A percentile compares a stretch with the other conserved stretches of the same genome.
These are phyloP conservation scores for Chlorella sp. DNA, from an alignment of 139 green algal genomes.

Conservation along the genomic window DNA sequence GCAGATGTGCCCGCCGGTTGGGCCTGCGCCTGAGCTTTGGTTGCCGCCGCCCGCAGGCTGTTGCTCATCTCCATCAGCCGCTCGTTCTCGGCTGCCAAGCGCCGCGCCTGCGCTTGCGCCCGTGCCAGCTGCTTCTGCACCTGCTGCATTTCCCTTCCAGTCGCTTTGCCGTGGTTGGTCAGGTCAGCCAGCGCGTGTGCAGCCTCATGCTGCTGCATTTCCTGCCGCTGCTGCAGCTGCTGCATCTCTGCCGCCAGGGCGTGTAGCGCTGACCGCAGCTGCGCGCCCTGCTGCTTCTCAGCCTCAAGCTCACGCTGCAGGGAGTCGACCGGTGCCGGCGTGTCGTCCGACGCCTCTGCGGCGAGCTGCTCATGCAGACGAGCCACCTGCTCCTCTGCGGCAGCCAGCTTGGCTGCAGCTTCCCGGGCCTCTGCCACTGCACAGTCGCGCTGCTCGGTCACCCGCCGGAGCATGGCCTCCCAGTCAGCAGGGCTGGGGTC, in stretches of 20 bases:
- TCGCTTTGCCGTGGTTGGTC: neutral
- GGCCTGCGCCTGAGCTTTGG: constrained; percentile 45
- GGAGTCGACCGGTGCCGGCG: neutral
- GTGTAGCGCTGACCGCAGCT: constrained; percentile 4
- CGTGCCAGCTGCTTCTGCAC: constrained; percentile 17
- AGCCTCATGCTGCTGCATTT: constrained; percentile 19
- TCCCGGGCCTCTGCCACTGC: constrained; percentile 6
- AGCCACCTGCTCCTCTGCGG: constrained; percentile 59
- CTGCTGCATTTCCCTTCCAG: constrained; percentile 4
- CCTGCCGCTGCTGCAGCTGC: constrained; percentile 26
- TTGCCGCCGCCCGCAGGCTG: constrained; percentile 52
- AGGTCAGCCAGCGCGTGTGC: constrained; percentile 8
- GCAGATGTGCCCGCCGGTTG: neutral
- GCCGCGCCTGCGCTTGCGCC: constrained; percentile 14
- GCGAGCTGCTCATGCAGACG: constrained; percentile 31
- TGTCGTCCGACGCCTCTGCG: neutral
- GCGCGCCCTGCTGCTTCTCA: constrained; percentile 13
- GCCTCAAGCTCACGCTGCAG: constrained; percentile 5
- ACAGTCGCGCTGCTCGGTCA: constrained; percentile 6
- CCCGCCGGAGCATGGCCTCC: constrained; percentile 18
- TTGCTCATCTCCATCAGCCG: constrained; percentile 77
- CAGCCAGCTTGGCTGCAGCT: neutral
- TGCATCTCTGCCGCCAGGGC: constrained; percentile 15
- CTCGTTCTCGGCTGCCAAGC: constrained; percentile 59
- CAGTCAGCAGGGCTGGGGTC: constrained; percentile 45